Evolutionary conservation across 768 basidiomycete species (phyloP).

Genomic region (Boletales sp.): DNA sequence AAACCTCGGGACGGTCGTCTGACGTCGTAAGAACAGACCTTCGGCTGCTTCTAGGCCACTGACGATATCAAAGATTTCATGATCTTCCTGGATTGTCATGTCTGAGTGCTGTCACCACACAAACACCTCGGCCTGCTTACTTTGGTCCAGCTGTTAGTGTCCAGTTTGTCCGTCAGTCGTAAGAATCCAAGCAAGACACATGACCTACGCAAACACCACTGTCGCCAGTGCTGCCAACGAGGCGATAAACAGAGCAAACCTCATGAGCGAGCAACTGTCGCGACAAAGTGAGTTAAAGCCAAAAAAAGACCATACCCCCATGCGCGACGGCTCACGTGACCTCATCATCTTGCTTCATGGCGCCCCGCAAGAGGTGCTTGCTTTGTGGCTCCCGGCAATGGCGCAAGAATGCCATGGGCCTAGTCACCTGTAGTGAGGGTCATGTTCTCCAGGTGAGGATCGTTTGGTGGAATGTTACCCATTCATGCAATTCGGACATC

Average conservation of each 20-base stretch:
- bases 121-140: slow-evolving; percentile 31
- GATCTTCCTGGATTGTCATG: slow-evolving; percentile 62
- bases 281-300: no score
- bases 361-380: slow-evolving; percentile 61
- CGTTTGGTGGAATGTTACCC: neutral
- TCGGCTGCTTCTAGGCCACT: slow-evolving; percentile 75
- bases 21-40: slow-evolving; percentile 41
- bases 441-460: slow-evolving; percentile 78
- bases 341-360: slow-evolving; percentile 34
- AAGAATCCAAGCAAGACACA: neutral
- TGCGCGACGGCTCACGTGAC: slow-evolving; percentile 12
- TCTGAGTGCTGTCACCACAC: slow-evolving; percentile 3
- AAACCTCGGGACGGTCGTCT: slow-evolving; percentile 2
- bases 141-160: slow-evolving; percentile 63
- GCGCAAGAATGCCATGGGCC: slow-evolving; percentile 83
- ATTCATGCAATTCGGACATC: neutral
- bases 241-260: slow-evolving; percentile 41
- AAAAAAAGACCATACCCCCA: neutral
- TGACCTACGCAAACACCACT: slow-evolving; percentile 56
- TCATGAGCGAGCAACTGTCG: slow-evolving; percentile 39
- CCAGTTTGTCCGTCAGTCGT: neutral
- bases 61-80: slow-evolving; percentile 96
- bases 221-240: slow-evolving; percentile 52
- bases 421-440: slow-evolving; percentile 86
- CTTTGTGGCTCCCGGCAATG: slow-evolving; percentile 83